These are phyloP conservation scores for Amaranthus palmeri DNA, from an alignment of 148 eudicot genomes.

Conservation along the genomic window DNA sequence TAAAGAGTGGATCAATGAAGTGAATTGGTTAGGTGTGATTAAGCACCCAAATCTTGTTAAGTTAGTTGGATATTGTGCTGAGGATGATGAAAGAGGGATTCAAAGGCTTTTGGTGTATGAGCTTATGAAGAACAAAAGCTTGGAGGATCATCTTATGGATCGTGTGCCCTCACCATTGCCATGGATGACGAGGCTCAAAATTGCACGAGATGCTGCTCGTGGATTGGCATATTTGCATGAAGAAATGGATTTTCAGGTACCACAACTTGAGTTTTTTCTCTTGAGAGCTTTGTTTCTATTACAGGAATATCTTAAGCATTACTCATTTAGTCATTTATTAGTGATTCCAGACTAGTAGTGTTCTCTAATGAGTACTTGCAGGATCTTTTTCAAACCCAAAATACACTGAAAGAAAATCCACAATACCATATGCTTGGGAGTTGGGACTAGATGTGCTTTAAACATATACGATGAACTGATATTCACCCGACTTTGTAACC, in stretches of 20 bases:
- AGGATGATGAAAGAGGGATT: conserved; percentile 97
- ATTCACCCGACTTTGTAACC: no score
- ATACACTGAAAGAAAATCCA: no score
- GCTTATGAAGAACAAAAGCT: conserved; percentile 81
- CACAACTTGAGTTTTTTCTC: not conserved
- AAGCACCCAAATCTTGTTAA: conserved; percentile 95
- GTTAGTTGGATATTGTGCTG: conserved; percentile 94
- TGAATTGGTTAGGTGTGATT: conserved; percentile 84
- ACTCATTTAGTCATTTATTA: no score
- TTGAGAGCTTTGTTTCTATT: not conserved
- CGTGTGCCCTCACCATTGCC: conserved; percentile 65
- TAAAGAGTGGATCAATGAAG: conserved; percentile 98
- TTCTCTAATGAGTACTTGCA: no score
- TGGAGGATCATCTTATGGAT: conserved; percentile 80
- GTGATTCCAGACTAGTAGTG: no score
- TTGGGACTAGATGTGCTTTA: no score
- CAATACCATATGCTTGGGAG: no score
- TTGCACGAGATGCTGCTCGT: conserved; percentile 94
- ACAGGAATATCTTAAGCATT: not conserved
- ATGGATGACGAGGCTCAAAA: conserved; percentile 72
- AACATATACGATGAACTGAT: no score
- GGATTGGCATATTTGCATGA: conserved; percentile 92
- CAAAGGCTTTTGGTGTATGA: conserved; percentile 92
- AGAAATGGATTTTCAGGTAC: conserved; percentile 99
- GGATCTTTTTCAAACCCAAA: no score